Percentiles rank a stretch among this genome's conserved stretches.
Conservation (phyloP, 2,329 filamentous ascomycete genomes). For the Colletotrichum gigasporum region DNA sequence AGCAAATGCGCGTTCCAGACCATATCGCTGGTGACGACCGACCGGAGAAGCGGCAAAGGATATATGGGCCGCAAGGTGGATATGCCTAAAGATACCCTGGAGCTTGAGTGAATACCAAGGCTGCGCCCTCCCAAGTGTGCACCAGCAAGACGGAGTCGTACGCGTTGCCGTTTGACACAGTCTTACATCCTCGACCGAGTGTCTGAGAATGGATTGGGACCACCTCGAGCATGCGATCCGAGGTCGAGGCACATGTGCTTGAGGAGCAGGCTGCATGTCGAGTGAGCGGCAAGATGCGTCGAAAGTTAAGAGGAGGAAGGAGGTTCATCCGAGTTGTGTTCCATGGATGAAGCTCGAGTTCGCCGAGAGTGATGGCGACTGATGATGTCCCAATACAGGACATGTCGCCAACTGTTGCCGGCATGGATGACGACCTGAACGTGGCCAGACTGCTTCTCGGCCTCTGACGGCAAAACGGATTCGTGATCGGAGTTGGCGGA, state of each 20-base stretch:
- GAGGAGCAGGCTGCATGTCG: not conserved
- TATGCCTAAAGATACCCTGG: constrained; percentile 44
- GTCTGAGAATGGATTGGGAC: not conserved
- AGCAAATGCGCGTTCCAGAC: constrained; percentile 44
- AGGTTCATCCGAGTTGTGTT: not conserved
- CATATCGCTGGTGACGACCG: constrained; percentile 48
- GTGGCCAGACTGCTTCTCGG: not conserved
- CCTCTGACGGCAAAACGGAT: not conserved
- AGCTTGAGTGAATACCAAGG: not conserved
- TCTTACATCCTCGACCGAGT: no score
- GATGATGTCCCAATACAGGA: constrained; percentile 23
- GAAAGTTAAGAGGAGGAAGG: not conserved
- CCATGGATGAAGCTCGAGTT: not conserved
- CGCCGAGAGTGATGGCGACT: constrained; percentile 13
- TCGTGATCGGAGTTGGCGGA: constrained; percentile 21
- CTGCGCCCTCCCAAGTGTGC: not conserved
- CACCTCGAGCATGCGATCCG: not conserved
- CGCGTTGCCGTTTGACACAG: no score
- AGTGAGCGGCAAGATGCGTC: not conserved
- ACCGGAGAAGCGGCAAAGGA: constrained; percentile 63
- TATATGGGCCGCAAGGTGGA: constrained; percentile 54
- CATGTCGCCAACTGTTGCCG: constrained; percentile 14
- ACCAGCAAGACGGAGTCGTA: not conserved
- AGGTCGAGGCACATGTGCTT: not conserved
- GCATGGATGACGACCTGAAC: constrained; percentile 11